Evolutionary conservation across 2,329 filamentous ascomycete genomes (phyloP), one percentile per base, ranked within the genome.

Genomic region (Dactylonectria estremocensis): DNA sequence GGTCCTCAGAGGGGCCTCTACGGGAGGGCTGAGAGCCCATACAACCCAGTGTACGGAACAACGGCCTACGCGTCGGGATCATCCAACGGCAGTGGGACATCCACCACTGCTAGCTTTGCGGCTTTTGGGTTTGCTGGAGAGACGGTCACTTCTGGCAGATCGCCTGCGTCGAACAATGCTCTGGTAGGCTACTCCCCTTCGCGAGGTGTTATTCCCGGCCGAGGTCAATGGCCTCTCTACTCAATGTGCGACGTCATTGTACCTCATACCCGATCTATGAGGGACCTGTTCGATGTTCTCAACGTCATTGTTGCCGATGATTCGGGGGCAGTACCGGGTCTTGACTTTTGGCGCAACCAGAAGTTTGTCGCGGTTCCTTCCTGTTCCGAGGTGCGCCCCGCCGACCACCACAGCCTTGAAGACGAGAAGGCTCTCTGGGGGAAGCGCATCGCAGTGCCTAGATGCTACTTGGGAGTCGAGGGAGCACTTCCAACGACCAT

Each of bases 1-100:
- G 88, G 88, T 1, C 89, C 89, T 86, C 87, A 89, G 67, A 79
- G 88, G 16, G 88, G 88, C 1, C 72, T 86, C 3, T 89, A 88
- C 69, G 87, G 87, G 0, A 81, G 87, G 4, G 86, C 88, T 0
- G 87, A 89, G 72, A 86, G 82, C 52, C 87, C 88, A 0, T 89
- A 90, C 71, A 89, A 89, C 65, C 61, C 73, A 0, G 78, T 85
- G 0, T 89, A 86, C 62, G 78, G 89, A 1, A 83, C 88, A 0
- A 87, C 86, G 2, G 87, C 87, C 0, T 89, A 85, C 72, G 85
- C 83, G 0, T 89, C 87, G 0, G 88, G 88, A 0, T 89, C 87
- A 0, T 89, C 87, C 0, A 89, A 89, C 69, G 87, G 88, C 2
- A 85, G 85, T 2, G 88, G 81, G 0, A 84, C 83, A 0, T 83